These are phyloP conservation scores for Lophiostoma macrostomum DNA, from an alignment of 495 filamentous ascomycete species.

Conservation along the genomic window DNA sequence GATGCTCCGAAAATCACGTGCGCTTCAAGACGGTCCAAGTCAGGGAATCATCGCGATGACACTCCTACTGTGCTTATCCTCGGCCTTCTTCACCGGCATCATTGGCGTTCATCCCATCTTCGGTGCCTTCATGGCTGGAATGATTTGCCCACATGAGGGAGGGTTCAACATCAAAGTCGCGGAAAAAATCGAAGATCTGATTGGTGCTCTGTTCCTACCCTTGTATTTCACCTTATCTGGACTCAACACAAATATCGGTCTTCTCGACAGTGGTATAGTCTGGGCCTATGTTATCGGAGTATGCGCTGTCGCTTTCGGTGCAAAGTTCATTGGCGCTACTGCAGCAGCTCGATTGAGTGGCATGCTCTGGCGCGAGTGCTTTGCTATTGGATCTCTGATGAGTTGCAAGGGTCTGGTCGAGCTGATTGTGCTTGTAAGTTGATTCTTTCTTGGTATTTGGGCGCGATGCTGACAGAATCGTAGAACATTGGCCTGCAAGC, in stretches of 20 bases:
- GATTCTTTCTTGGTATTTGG: not conserved
- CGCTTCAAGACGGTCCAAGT: slow-evolving; percentile 84
- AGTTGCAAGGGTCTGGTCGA: slow-evolving; percentile 97
- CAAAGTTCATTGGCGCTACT: slow-evolving; percentile 83
- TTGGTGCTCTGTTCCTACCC: slow-evolving; percentile 83
- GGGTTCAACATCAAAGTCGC: slow-evolving; percentile 93
- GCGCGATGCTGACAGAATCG: not conserved
- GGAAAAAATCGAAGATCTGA: slow-evolving; percentile 93
- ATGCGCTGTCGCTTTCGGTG: slow-evolving; percentile 75
- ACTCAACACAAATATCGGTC: slow-evolving; percentile 80
- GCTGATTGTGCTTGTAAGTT: slow-evolving; percentile 83
- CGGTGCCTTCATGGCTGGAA: slow-evolving; percentile 79
- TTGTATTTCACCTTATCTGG: slow-evolving; percentile 96
- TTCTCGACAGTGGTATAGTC: slow-evolving; percentile 75
- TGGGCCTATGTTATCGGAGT: slow-evolving; percentile 93
- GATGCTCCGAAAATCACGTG: slow-evolving; percentile 68
- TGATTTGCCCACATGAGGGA: slow-evolving; percentile 92
- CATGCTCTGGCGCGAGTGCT: slow-evolving; percentile 88
- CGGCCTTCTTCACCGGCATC: slow-evolving; percentile 92
- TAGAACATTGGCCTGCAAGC: slow-evolving; percentile 95
- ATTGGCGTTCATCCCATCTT: slow-evolving; percentile 93
- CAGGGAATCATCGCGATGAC: slow-evolving; percentile 84
- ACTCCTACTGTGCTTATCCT: slow-evolving; percentile 71
- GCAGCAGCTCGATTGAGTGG: slow-evolving; percentile 73
- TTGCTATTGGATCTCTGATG: slow-evolving; percentile 91